phyloP scores from a whole-genome alignment of 2,329 filamentous ascomycete genomes.

The Xylariaceae sp. region DNA sequence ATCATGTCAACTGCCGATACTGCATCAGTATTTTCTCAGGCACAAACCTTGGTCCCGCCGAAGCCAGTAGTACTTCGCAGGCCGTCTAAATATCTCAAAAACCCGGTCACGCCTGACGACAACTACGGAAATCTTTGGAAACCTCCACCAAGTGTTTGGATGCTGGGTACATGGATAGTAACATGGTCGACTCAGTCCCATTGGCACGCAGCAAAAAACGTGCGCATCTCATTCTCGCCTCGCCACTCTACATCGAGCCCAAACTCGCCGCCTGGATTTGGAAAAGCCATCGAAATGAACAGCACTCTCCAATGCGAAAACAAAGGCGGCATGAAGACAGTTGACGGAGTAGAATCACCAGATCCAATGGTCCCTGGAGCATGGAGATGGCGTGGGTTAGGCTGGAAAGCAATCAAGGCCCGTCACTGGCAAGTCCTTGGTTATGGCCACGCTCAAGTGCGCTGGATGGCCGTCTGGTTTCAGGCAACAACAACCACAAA shows the following conservation, averaged over 20 bases:
- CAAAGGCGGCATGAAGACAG: constrained; percentile 49
- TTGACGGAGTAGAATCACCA: constrained; percentile 61
- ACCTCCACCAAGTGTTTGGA: constrained; percentile 52
- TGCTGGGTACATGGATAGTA: constrained; percentile 65
- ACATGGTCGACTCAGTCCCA: constrained; percentile 72
- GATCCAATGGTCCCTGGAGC: constrained; percentile 33
- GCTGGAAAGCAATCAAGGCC: constrained; percentile 65
- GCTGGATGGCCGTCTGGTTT: constrained; percentile 81
- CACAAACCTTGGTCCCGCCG: too few relatives aligned
- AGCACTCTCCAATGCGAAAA: constrained; percentile 62
- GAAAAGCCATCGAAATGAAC: constrained; percentile 50
- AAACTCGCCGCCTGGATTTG: constrained; percentile 17
- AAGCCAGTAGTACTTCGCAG: constrained; percentile 28
- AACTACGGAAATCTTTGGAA: constrained; percentile 28
- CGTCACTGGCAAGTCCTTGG: constrained; percentile 79
- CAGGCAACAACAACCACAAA: constrained; percentile 77
- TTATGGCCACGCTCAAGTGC: constrained; percentile 44
- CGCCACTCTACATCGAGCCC: neutral
- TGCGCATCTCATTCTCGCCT: constrained; percentile 67
- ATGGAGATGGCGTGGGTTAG: constrained; percentile 76
- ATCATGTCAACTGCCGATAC: too few relatives aligned
- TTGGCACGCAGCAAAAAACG: constrained; percentile 77
- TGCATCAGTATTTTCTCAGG: too few relatives aligned
- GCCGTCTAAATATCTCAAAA: constrained; percentile 45
- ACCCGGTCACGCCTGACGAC: constrained; percentile 20